Evolutionary conservation across 2,329 filamentous ascomycete species (phyloP), one percentile per base, ranked within the genome.

Genomic region (Cercospora sp.): DNA sequence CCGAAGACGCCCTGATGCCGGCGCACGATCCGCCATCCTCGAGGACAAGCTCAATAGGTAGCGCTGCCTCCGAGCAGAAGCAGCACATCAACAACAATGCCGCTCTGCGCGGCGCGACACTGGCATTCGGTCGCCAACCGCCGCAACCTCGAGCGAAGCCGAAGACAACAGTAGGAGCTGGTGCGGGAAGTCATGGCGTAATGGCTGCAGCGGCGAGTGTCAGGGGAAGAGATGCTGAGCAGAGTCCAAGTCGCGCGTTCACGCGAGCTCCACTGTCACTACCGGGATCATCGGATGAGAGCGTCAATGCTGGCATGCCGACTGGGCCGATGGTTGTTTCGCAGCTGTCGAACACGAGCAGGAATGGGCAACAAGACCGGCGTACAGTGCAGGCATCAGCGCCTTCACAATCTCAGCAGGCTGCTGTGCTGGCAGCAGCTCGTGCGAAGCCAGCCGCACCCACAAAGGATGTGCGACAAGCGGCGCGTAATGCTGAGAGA

Each of bases 101-200:
- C 58, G 84, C 84, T 57, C 79, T 86, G 13, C 78, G 78, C 63
- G 84, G 84, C 33, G 84, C 84, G 8, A 77, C 80, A 5, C 72
- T 79, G 48, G 84, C 84, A 23, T 86, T 86, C 74, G 79, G 78
- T 10, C 83, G 81, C 73, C 80, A 80, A 28, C 73, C 68, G 40
- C 69, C 73, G 45, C 55, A 51, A 18, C 66, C 63, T 62, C 65
- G 40, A 60, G 58, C 67, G 16, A 67, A 69, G 64, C 62, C 40
- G 20, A 65, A 30, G 57, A 64, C 40, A 64, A 65, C 36, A 40
- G 23, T 36, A 40, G 36, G 28, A 26, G 59, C 26, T 20, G 42
- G 42, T 18, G 60, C 40, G 20, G 60, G 51, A 5, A 65, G 55
- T 16, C 65, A 73, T 66, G 73, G 72, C 42, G 73, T 73, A 31